Evolutionary conservation across 129 eudicot species (phyloP), one percentile per base, ranked within the genome.

Genomic region (Calendula officinalis): DNA sequence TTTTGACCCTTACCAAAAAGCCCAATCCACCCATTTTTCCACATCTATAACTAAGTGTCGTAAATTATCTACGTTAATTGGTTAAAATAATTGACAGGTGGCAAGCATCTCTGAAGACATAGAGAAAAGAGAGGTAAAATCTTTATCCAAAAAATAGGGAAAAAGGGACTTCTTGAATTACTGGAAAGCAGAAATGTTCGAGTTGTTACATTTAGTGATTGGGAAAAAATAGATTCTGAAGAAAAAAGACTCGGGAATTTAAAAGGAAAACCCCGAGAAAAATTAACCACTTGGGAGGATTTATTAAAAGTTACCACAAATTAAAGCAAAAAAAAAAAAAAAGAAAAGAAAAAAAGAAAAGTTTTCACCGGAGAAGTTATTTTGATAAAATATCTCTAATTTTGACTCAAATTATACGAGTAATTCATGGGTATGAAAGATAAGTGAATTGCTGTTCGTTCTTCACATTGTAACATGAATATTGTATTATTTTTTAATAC

Each of bases 161-260:
- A 89, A 59, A 84, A 82, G 34, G 95, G 97, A 37, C 99, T 88
- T 35, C 45, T 77, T 41, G 74, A 76, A 9, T 64, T 88, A 43
- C 74, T 92, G 61, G 92, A 86, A 63, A 66, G 65, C 22, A 84
- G 89, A 64, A 94, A 77, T 9, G 76, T 77, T 17, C 71, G 56
- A 67, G 74, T 75, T 30, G 71, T 94, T 72, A 71, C 88, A 6
- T 81, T 85, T 51, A 78, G 72, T 56, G 87, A 62, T 56, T 86
- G 99, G 99, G 86, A 80, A 80, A 94, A 88, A 81, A 89, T 94
- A 53, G 97, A 94, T 57, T 41, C 51, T 8, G 95, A 88, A 83
- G 99, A 94, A 78, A 85, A 75, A 77, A 78, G 84, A 71, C 78
- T 64, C 15, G 97, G 99, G 47, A 82, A 76, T 76, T 77, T 76